These are phyloP conservation scores for Xylaria sp. DNA, from an alignment of 2,329 filamentous ascomycete species.

Conservation along the genomic window DNA sequence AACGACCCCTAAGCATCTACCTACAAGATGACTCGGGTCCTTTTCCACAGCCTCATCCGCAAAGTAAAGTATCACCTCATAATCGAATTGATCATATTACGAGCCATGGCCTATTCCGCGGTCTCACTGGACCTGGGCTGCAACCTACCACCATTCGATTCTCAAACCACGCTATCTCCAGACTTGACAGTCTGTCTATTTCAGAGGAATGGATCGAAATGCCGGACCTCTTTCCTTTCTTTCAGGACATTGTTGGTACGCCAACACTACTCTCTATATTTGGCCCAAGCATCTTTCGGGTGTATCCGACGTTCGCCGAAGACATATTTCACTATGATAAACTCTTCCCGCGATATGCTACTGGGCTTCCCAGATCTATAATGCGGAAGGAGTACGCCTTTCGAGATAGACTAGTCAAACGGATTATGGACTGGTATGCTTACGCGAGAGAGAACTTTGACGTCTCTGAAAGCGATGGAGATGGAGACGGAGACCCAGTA, in stretches of 20 bases:
- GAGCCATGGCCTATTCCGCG: not conserved
- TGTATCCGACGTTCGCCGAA: not conserved
- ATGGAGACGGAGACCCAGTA: constrained; percentile 19
- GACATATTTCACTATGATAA: not conserved
- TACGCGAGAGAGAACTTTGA: not conserved
- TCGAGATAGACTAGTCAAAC: not conserved
- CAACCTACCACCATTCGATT: not conserved
- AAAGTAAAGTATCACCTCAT: not conserved
- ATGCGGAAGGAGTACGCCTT: not conserved
- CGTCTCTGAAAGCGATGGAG: not conserved
- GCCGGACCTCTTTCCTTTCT: not conserved
- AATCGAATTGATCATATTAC: not conserved
- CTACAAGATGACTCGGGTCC: not conserved
- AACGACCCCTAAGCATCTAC: not conserved
- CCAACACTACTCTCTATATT: not conserved
- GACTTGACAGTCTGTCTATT: not conserved
- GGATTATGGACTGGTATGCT: not conserved
- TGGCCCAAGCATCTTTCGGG: not conserved
- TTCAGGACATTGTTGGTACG: not conserved
- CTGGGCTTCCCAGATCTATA: not conserved
- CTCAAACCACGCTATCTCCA: not conserved
- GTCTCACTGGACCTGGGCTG: not conserved
- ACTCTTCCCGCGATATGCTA: not conserved
- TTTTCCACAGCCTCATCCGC: not conserved
- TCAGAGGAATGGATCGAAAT: not conserved